A percentile compares a stretch with the other conserved stretches of the same genome.
phyloP scores from a whole-genome alignment of 2,329 filamentous ascomycete genomes.

The Phaeosphaeria sp. region DNA sequence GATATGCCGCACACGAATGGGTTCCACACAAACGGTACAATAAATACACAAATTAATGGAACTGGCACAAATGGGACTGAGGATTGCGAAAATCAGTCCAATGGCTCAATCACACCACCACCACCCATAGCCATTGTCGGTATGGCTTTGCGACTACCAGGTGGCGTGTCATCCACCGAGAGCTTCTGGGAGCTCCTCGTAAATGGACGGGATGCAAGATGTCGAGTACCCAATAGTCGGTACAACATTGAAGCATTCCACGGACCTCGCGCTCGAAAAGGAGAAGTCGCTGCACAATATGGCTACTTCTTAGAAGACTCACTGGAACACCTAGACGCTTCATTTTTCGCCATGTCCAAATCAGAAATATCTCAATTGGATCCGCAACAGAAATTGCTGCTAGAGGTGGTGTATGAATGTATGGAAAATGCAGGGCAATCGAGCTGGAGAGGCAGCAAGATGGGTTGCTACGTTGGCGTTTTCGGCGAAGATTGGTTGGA shows the following conservation, averaged over 20 bases:
- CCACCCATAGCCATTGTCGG: background rate
- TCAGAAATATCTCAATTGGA: constrained; percentile 21
- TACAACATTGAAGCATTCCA: background rate
- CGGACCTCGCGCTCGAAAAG: background rate
- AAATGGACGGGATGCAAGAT: background rate
- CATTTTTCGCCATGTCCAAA: constrained; percentile 21
- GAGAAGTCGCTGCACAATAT: background rate
- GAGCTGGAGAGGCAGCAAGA: constrained; percentile 20
- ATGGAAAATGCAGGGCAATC: constrained; percentile 43
- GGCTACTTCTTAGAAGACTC: background rate
- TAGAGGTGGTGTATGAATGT: constrained; percentile 39
- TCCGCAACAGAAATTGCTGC: constrained; percentile 33
- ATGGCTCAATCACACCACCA: background rate
- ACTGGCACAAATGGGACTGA: background rate
- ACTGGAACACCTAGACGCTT: constrained; percentile 16
- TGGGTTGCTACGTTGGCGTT: constrained; percentile 25
- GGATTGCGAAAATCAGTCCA: background rate
- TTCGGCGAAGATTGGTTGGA: constrained; percentile 29
- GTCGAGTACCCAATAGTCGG: background rate
- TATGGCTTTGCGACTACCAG: background rate
- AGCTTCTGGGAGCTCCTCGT: background rate
- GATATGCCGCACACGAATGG: background rate
- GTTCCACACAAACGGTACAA: background rate
- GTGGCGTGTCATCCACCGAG: background rate
- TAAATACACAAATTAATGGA: background rate